Conservation (phyloP, 108 stramenopile genomes). For the Conticribra weissflogii region DNA sequence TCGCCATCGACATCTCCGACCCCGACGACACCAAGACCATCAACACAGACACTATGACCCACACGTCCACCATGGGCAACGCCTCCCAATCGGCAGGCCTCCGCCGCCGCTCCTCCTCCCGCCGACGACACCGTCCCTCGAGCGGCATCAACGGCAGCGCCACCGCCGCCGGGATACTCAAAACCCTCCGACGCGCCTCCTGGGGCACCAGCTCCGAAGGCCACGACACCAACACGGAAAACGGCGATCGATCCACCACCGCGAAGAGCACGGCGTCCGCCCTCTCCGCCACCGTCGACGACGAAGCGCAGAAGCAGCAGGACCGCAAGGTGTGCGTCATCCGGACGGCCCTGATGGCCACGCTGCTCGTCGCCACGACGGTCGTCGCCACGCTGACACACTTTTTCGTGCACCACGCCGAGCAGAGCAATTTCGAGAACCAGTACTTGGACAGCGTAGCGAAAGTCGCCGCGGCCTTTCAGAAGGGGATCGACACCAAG, state of each 20-base stretch:
- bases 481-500: conserved; percentile 43
- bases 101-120: too few relatives aligned
- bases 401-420: conserved; percentile 25
- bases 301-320: conserved; percentile 13
- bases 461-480: conserved; percentile 53
- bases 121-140: too few relatives aligned
- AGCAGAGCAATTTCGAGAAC: conserved; percentile 25
- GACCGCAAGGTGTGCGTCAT: conserved; percentile 34
- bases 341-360: conserved; percentile 26
- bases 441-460: conserved; percentile 43
- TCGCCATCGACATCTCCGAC: not conserved
- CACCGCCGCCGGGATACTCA: not conserved
- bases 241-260: not conserved
- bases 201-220: not conserved
- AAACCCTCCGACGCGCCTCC: not conserved
- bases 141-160: not conserved
- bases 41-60: not conserved
- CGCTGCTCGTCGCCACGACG: conserved; percentile 34
- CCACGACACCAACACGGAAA: not conserved
- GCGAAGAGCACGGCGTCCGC: not conserved
- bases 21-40: not conserved
- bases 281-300: conserved; percentile 1
- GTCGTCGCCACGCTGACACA: conserved; percentile 30
- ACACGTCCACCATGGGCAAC: not conserved
- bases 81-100: too few relatives aligned